Base-by-base conservation (phyloP, 192 early-diverging fungal species). In the Podila minutissima region DNA sequence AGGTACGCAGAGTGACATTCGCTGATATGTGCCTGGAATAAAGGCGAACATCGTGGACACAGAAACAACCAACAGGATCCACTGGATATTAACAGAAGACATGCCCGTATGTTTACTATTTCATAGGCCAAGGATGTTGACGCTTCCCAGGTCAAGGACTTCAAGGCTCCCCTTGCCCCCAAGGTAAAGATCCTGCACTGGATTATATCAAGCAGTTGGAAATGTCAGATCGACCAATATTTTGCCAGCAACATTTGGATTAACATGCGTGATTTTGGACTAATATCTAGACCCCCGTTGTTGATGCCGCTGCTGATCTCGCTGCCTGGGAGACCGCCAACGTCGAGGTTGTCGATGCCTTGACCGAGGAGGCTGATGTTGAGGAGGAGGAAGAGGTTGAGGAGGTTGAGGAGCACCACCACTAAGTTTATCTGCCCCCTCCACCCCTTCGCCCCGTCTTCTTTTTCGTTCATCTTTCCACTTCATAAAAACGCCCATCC, bases 271-370 rank as follows among this genome's bases (percentile, higher is more conserved):
- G 41, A 10, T 7, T 32, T 46, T 64, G 19, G 6, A 17, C 5
- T 4, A 46, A 46, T 4, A 15, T 4, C 12, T 67, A 81, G 77
- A 22, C 67, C 32, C 77, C 77, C 22, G 48, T 50, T 19, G 10
- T 81, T 46, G 77, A 81, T 55, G 77, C 77, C 17, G 49, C 71
- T 65, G 70, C 66, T 33, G 77, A 81, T 66, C 70, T 81, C 55
- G 19, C 77, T 69, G 77, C 77, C 67, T 81, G 77, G 77, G 77
- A 81, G 77, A 61, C 77, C 58, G 77, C 77, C 67, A 81, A 81
- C 58, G 57, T 57, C 57, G 77, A 81, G 77, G 71, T 73, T 65
- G 66, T 62, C 26, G 71, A 81, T 58, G 70, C 77, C 35, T 66
- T 81, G 60, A 64, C 67, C 32, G 71, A 81, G 67, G 77, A 73